Evolutionary conservation across 352 stramenopile species (phyloP).

Genomic region (Phytophthora lateralis): DNA sequence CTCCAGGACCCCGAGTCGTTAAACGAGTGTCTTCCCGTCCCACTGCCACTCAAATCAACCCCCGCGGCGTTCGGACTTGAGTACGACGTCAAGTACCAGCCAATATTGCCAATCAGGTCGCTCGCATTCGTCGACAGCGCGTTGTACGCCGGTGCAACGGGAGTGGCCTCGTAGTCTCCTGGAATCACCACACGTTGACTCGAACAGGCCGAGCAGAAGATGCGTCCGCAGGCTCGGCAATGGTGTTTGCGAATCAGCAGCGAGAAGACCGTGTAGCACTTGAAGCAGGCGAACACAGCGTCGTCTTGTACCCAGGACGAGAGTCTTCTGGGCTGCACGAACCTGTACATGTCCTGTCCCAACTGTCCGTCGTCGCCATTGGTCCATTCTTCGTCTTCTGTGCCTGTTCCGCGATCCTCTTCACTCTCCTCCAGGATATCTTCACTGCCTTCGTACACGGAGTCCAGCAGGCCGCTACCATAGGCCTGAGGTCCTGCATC

Average conservation of each 20-base stretch:
- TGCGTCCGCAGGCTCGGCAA: constrained; percentile 79
- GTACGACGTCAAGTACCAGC: constrained; percentile 81
- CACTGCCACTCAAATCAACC: constrained; percentile 15
- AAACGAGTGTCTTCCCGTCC: constrained; percentile 18
- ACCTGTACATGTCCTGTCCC: constrained; percentile 79
- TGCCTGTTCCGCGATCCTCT: constrained; percentile 13
- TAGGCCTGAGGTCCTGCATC: constrained; percentile 29
- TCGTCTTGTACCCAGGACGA: constrained; percentile 89
- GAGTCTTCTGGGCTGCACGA: constrained; percentile 77
- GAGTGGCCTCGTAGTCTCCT: constrained; percentile 77
- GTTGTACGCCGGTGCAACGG: constrained; percentile 60
- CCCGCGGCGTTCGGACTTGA: constrained; percentile 31
- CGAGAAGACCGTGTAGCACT: constrained; percentile 83
- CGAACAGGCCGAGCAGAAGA: constrained; percentile 82
- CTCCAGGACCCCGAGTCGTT: constrained; percentile 34
- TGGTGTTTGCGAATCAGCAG: constrained; percentile 85
- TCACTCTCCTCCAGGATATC: constrained; percentile 45
- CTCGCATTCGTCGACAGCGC: constrained; percentile 74
- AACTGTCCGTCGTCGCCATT: constrained; percentile 51
- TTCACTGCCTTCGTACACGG: constrained; percentile 60
- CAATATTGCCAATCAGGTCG: constrained; percentile 82
- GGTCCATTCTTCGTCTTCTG: constrained; percentile 72
- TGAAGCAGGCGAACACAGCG: constrained; percentile 86
- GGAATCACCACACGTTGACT: constrained; percentile 86
- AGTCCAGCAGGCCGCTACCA: constrained; percentile 51